These are phyloP conservation scores for Onygenales sp. DNA, from an alignment of 2,329 filamentous ascomycete genomes.

Conservation along the genomic window DNA sequence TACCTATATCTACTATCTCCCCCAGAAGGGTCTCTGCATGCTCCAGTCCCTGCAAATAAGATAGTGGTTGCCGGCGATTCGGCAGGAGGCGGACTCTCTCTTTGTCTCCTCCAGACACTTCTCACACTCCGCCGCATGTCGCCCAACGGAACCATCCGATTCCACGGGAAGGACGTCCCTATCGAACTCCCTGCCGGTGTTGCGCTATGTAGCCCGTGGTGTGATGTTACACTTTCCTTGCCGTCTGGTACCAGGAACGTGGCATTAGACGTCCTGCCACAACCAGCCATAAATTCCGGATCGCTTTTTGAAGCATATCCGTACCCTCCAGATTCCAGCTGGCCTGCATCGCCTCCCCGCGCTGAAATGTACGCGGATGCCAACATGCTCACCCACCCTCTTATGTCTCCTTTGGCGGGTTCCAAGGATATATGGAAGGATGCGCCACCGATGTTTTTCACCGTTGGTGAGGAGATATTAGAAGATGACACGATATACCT, in stretches of 20 bases:
- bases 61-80: conserved; percentile 40
- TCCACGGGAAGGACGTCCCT: conserved; percentile 31
- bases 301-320: conserved; percentile 17
- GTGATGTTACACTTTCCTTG: conserved; percentile 33
- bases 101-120: conserved; percentile 33
- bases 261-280: conserved; percentile 31
- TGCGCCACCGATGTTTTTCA: conserved; percentile 32
- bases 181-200: conserved; percentile 34
- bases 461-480: conserved; percentile 32
- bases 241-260: conserved; percentile 30
- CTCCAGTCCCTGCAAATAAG: conserved; percentile 32
- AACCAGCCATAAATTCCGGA: conserved; percentile 18
- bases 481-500: conserved; percentile 32
- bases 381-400: conserved; percentile 28
- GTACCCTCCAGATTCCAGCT: conserved; percentile 27
- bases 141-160: conserved; percentile 21
- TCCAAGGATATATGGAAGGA: conserved; percentile 29
- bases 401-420: conserved; percentile 31
- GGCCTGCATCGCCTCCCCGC: conserved; percentile 33
- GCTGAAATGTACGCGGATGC: conserved; percentile 34
- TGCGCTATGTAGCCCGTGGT: conserved; percentile 32
- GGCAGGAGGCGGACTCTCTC: conserved; percentile 34
- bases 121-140: conserved; percentile 29
- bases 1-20: conserved; percentile 39
- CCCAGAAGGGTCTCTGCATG: conserved; percentile 32